These are phyloP conservation scores for Fomitopsis palustris DNA, from an alignment of 1,284 basidiomycete species.

Conservation along the genomic window DNA sequence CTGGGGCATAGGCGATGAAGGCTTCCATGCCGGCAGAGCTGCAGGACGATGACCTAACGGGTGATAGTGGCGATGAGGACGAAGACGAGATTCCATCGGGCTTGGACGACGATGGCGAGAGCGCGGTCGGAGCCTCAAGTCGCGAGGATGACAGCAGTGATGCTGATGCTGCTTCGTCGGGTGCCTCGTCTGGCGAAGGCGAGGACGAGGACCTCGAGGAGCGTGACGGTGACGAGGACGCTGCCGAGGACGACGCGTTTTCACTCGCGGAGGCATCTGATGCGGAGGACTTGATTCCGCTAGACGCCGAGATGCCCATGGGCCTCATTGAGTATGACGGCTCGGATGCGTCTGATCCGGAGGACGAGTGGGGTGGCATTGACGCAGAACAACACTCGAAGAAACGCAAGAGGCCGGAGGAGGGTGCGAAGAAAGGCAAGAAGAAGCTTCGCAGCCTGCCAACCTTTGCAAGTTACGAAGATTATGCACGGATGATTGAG, in stretches of 20 bases:
- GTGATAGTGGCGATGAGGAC: slow-evolving; percentile 32
- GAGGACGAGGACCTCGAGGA: slow-evolving; percentile 22
- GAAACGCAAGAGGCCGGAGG: slow-evolving; percentile 44
- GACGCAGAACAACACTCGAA: slow-evolving; percentile 17
- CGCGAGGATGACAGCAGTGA: slow-evolving; percentile 26
- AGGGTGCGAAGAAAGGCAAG: slow-evolving; percentile 48
- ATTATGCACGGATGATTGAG: slow-evolving; percentile 92
- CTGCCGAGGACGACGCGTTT: slow-evolving; percentile 38
- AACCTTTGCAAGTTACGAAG: slow-evolving; percentile 92
- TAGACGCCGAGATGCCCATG: slow-evolving; percentile 49
- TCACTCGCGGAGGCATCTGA: slow-evolving; percentile 67
- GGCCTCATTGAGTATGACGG: slow-evolving; percentile 61
- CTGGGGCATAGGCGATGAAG: slow-evolving; percentile 69
- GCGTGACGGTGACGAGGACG: slow-evolving; percentile 30
- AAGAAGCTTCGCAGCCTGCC: slow-evolving; percentile 74
- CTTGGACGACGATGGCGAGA: slow-evolving; percentile 30
- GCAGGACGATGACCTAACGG: slow-evolving; percentile 37
- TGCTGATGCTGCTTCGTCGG: slow-evolving; percentile 26
- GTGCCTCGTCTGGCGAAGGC: slow-evolving; percentile 13
- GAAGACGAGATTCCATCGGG: slow-evolving; percentile 31
- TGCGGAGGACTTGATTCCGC: slow-evolving; percentile 60
- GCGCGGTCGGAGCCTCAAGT: slow-evolving; percentile 15
- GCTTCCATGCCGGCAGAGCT: slow-evolving; percentile 65
- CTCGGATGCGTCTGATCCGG: slow-evolving; percentile 35
- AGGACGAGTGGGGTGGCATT: slow-evolving; percentile 56